Percentiles rank a stretch among this genome's conserved stretches.
These are phyloP conservation scores for Xylaria sp. DNA, from an alignment of 2,329 filamentous ascomycete genomes.

Conservation along the genomic window DNA sequence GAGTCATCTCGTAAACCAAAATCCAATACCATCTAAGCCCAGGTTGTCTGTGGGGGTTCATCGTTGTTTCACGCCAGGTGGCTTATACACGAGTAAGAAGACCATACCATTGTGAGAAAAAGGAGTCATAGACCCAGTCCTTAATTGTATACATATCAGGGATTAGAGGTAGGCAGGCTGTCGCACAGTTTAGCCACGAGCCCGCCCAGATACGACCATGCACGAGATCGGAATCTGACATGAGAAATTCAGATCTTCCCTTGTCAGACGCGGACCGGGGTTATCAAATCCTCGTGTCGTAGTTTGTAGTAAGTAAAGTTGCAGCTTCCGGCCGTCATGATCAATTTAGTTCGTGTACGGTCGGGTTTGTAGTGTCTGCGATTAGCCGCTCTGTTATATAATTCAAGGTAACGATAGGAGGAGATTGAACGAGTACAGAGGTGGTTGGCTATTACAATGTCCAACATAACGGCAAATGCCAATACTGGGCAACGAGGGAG, in stretches of 20 bases:
- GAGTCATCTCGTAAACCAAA: slow-evolving; percentile 5
- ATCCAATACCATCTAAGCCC: neutral
- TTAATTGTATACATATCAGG: slow-evolving; percentile 13
- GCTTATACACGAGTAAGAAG: slow-evolving; percentile 20
- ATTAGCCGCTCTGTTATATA: slow-evolving; percentile 31
- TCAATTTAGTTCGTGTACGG: slow-evolving; percentile 25
- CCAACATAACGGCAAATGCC: slow-evolving; percentile 32
- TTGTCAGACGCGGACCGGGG: slow-evolving; percentile 35
- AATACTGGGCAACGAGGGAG: slow-evolving; percentile 26
- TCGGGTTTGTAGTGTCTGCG: slow-evolving; percentile 31
- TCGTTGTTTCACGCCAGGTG: neutral
- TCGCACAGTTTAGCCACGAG: slow-evolving; percentile 37
- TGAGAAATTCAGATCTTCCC: slow-evolving; percentile 42
- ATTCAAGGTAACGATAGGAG: slow-evolving; percentile 21
- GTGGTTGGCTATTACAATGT: slow-evolving; percentile 33
- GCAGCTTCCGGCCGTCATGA: slow-evolving; percentile 21
- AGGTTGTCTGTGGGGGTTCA: neutral
- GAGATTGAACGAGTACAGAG: slow-evolving; percentile 15
- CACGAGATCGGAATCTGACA: slow-evolving; percentile 45
- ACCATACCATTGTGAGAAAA: slow-evolving; percentile 4
- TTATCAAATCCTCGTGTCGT: slow-evolving; percentile 31
- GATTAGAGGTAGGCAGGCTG: slow-evolving; percentile 25
- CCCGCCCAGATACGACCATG: slow-evolving; percentile 38
- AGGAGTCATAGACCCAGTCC: neutral
- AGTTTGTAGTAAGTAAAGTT: slow-evolving; percentile 13